Evolutionary conservation across 179 eudicot species (phyloP), one percentile per base, ranked within the genome.

Genomic region (Patellifolia procumbens): DNA sequence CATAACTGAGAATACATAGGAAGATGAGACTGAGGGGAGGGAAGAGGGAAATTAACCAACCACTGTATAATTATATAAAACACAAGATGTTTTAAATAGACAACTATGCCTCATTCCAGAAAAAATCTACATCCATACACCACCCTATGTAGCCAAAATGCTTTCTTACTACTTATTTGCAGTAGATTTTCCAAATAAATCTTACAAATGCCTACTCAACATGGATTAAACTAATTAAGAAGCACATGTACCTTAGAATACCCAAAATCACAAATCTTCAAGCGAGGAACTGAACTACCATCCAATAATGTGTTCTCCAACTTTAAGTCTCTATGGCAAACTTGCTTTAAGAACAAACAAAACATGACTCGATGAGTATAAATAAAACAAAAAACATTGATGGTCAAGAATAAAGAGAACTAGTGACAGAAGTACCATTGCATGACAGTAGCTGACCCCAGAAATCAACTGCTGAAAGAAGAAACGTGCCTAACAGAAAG

Each of bases 261-360:
- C 56, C 98, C 98, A 83, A 93, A 93, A 88, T 93, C 98, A 85
- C 98, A 93, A 74, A 93, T 93, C 83, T 93, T 93, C 72, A 93
- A 83, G 69, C 97, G 87, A 48, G 98, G 98, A 74, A 91, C 92
- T 26, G 95, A 87, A 86, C 95, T 93, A 69, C 98, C 98, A 79
- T 93, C 98, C 69, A 93, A 84, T 77, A 93, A 82, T 10, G 98
- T 93, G 80, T 93, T 93, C 84, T 93, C 98, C 85, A 93, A 79
- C 80, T 93, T 93, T 76, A 93, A 79, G 81, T 93, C 98, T 49
- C 98, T 90, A 80, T 93, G 98, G 74, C 98, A 93, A 75, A 93
- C 89, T 93, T 93, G 92, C 98, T 93, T 77, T 80, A 84, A 49
- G 58, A 7, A 34, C 32, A 17, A 59, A 51, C 16, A 49, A 0